Evolutionary conservation across 495 filamentous ascomycete species (phyloP), one percentile per base, ranked within the genome.

Genomic region (Chlorociboria aeruginascens): DNA sequence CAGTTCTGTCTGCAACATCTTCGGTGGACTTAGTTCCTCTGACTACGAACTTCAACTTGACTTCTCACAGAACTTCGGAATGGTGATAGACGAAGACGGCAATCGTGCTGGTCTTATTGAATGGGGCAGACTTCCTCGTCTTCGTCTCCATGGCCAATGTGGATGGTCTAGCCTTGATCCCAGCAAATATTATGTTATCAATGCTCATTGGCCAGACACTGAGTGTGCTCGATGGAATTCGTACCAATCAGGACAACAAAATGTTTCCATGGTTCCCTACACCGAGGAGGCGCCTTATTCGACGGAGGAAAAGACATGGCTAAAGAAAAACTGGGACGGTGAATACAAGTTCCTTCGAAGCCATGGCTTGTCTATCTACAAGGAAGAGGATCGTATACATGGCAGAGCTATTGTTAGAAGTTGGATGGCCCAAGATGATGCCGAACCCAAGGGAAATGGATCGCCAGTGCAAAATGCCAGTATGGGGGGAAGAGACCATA

Each of bases 361-460:
- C n/a, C 37, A 53, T 36, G 56, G 53, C 11, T 39, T 61, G 8
- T 49, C 29, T 9, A 63, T 63, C 48, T 57, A 59, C 49, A 56
- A 61, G 28, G 62, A 65, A 11, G 62, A 65, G 43, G 62, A 65
- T 43, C 62, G 62, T 28, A 58, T 45, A 48, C 56, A 65, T 43
- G 61, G 61, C 32, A 50, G 59, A 32, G 7, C 17, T 12, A 54
- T 63, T 38, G 40, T 50, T 16, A 48, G 61, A 10, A 35, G 47
- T 9, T 36, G 61, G 7, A 64, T 60, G 58, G 13, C 44, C 7
- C 14, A 36, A 28, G 44, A 46, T 38, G 28, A 25, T 12, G 10
- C 10, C 6, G 32, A 17, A 38, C 32, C 32, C 9, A 45, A 32
- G 13, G 42, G 4, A 45, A 32, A 45, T n/a, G 42, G n/a, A 34